Conservation (phyloP, 208 protist genomes). For the Leishmania major region DNA sequence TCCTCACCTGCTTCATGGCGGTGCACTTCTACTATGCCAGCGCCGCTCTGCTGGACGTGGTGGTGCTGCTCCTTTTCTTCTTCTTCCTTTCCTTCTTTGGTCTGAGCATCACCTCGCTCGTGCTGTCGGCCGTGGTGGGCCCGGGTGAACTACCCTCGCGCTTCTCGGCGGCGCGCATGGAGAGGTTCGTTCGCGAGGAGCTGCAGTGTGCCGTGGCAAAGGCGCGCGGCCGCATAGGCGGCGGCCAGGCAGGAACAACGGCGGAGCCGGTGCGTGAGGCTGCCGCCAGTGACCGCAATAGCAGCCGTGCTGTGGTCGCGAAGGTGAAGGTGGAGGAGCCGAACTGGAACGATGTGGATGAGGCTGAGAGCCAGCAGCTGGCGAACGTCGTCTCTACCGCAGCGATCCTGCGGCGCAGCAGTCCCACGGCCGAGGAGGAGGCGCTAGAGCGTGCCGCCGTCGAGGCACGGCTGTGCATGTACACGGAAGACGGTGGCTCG, state of each 20-base stretch:
- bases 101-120: slow-evolving; percentile 22
- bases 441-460: slow-evolving; percentile 19
- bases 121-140: slow-evolving; percentile 13
- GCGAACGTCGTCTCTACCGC: slow-evolving; percentile 30
- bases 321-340: neutral
- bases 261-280: neutral
- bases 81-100: slow-evolving; percentile 21
- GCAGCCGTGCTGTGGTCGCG: neutral
- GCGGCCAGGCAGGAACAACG: neutral
- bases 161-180: slow-evolving; percentile 40
- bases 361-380: slow-evolving; percentile 27
- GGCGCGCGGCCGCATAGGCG: slow-evolving; percentile 9
- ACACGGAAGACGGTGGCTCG: slow-evolving; percentile 3
- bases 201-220: slow-evolving; percentile 30
- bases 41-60: slow-evolving; percentile 19
- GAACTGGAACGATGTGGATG: slow-evolving; percentile 20
- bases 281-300: neutral
- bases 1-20: slow-evolving; percentile 15
- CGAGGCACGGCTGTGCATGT: slow-evolving; percentile 28
- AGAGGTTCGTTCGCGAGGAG: slow-evolving; percentile 47
- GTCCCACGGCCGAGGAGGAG: slow-evolving; percentile 14
- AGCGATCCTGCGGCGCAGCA: slow-evolving; percentile 21
- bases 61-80: slow-evolving; percentile 21
- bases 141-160: slow-evolving; percentile 41
- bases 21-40: slow-evolving; percentile 33